Evolutionary conservation across 228 moss, liverwort and hornwort species (phyloP), one percentile per base, ranked within the genome.

Genomic region (Sphagnum magellanicum): DNA sequence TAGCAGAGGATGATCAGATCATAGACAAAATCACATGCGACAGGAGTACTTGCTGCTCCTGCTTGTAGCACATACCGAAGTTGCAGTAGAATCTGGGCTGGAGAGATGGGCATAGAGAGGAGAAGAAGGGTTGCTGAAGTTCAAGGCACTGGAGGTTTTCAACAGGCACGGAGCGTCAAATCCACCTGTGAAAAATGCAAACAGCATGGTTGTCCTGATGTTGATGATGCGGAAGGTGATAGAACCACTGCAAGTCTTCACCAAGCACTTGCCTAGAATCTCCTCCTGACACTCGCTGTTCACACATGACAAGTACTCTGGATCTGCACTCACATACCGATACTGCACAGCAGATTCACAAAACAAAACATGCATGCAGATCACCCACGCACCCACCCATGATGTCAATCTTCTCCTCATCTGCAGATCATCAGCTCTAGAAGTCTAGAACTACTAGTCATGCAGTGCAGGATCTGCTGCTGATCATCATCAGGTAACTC

Each of bases 181-280:
- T 6, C 90, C 97, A 14, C 76, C 83, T 11, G 88, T 70, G 74
- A 97, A 88, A 17, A 91, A 67, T 52, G 93, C 85, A 65, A 97
- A 93, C 55, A 16, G 63, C 6, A 93, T 63, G 64, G 90, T 76
- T 5, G 80, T 91, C 52, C 97, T 77, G 69, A 97, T 90, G 75
- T 97, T 93, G 78, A 97, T 97, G 69, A 97, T 16, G 3, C 91
- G 84, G 79, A 97, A 97, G 8, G 87, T 87, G 65, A 93, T 73
- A 57, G 87, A 79, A 49, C 74, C 87, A 48, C 71, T 78, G 79
- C 97, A 97, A 7, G 97, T 85, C 63, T 75, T 82, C 66, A 78
- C 32, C 47, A 74, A 4, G 73, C 97, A 97, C 0, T 0, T 1
- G 5, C 83, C 90, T 4, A 17, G 73, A 6, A 60, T 52, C 0